phyloP scores from a whole-genome alignment of 2,329 filamentous ascomycete genomes.

The Colletotrichum sublineola region DNA sequence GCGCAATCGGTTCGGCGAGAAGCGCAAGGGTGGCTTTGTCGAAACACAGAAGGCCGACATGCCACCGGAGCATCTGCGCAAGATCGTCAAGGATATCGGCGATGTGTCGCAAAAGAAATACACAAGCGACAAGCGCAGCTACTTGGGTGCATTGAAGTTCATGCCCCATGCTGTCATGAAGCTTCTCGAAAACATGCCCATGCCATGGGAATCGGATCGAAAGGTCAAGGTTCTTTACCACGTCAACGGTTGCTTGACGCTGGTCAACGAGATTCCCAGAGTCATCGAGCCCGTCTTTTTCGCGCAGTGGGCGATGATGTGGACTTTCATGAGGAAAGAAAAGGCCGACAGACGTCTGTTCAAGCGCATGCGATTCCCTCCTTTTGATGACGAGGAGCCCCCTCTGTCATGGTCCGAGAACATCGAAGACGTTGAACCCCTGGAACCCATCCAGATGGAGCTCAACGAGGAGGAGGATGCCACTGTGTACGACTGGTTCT shows the following conservation, averaged over 20 bases:
- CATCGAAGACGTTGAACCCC: constrained; percentile 96
- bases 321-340: constrained; percentile 97
- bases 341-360: constrained; percentile 97
- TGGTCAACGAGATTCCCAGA: constrained; percentile 96
- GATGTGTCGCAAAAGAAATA: constrained; percentile 99
- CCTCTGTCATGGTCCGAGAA: constrained; percentile 99
- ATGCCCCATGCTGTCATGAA: constrained; percentile 99
- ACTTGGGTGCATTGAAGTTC: constrained; percentile 96
- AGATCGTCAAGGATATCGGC: constrained; percentile 98
- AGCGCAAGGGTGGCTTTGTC: constrained; percentile 94
- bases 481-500: constrained; percentile 96
- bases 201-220: constrained; percentile 97
- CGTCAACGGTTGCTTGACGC: constrained; percentile 94
- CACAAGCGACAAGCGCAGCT: constrained; percentile 97
- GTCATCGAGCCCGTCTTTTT: constrained; percentile 99
- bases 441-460: constrained; percentile 99
- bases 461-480: constrained; percentile 93
- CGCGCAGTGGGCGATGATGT: constrained; percentile 99
- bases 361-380: constrained; percentile 98
- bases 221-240: constrained; percentile 99
- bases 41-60: constrained; percentile 99
- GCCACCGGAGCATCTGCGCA: constrained; percentile 97
- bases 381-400: constrained; percentile 98
- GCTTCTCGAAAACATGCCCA: constrained; percentile 98
- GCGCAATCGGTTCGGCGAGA: constrained; percentile 94